These are phyloP conservation scores for Jaltomata sinuosa DNA, from an alignment of 257 asterid genomes.

Conservation along the genomic window DNA sequence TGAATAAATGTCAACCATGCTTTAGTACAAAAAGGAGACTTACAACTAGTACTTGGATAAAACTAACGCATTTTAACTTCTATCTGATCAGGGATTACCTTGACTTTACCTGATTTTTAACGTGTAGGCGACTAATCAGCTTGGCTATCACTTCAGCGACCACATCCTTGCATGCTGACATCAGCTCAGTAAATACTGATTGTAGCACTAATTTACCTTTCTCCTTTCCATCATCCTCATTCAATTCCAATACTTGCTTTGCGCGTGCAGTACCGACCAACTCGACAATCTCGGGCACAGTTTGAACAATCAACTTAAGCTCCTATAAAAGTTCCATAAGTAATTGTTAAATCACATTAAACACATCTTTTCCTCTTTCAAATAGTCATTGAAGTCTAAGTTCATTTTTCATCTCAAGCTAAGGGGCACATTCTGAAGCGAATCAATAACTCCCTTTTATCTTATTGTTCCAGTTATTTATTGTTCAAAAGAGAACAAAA, in stretches of 20 bases:
- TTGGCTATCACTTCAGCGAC: slow-evolving; percentile 43
- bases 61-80: not conserved
- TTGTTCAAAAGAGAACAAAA: not conserved
- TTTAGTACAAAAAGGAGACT: not conserved
- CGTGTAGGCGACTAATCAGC: slow-evolving; percentile 50
- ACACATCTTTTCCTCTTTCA: not conserved
- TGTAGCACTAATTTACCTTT: slow-evolving; percentile 48
- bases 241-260: slow-evolving; percentile 30
- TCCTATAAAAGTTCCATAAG: slow-evolving; percentile 33
- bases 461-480: not conserved
- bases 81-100: not conserved
- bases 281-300: slow-evolving; percentile 86
- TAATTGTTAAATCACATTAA: not conserved
- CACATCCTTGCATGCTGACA: slow-evolving; percentile 54
- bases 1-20: not conserved
- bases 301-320: slow-evolving; percentile 53
- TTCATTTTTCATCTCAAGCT: not conserved
- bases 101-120: slow-evolving; percentile 45
- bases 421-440: not conserved
- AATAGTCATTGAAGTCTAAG: not conserved
- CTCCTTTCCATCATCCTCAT: slow-evolving; percentile 37
- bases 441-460: too few species aligned
- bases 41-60: not conserved
- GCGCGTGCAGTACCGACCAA: slow-evolving; percentile 49
- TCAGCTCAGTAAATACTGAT: slow-evolving; percentile 58